Conservation (phyloP, 2,329 filamentous ascomycete genomes). For the Corynespora cassiicola region DNA sequence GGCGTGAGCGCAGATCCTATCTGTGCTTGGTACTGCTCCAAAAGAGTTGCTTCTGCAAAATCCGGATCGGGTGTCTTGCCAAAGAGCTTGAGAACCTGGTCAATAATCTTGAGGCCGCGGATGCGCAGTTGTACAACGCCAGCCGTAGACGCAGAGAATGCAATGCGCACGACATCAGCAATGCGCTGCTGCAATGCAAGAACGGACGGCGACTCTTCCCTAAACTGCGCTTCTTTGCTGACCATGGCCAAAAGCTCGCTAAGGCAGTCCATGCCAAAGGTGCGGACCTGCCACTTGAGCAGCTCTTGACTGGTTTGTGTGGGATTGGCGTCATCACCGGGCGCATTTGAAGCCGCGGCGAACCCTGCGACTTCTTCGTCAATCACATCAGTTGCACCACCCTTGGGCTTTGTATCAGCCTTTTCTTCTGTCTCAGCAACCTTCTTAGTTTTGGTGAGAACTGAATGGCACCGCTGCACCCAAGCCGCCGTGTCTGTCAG, state of each 20-base stretch:
- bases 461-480: constrained; percentile 86
- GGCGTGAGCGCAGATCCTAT: constrained; percentile 96
- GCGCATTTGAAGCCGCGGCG: constrained; percentile 72
- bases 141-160: constrained; percentile 95
- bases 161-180: constrained; percentile 93
- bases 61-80: constrained; percentile 95
- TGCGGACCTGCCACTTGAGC: constrained; percentile 92
- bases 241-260: constrained; percentile 82
- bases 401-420: constrained; percentile 55
- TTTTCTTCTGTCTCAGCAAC: constrained; percentile 65
- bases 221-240: constrained; percentile 77
- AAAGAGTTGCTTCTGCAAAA: constrained; percentile 93
- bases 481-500: constrained; percentile 80
- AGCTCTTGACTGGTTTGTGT: constrained; percentile 73
- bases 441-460: constrained; percentile 84
- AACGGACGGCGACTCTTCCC: constrained; percentile 80
- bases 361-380: constrained; percentile 98
- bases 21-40: constrained; percentile 98
- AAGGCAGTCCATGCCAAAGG: constrained; percentile 90
- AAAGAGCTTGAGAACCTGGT: constrained; percentile 93
- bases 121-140: constrained; percentile 89
- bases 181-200: constrained; percentile 80
- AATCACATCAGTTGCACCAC: constrained; percentile 76
- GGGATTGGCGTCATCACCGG: constrained; percentile 49
- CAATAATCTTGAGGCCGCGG: constrained; percentile 91